Evolutionary conservation across 192 early-diverging fungal genomes (phyloP).

Genomic region (Coemansia sp.): DNA sequence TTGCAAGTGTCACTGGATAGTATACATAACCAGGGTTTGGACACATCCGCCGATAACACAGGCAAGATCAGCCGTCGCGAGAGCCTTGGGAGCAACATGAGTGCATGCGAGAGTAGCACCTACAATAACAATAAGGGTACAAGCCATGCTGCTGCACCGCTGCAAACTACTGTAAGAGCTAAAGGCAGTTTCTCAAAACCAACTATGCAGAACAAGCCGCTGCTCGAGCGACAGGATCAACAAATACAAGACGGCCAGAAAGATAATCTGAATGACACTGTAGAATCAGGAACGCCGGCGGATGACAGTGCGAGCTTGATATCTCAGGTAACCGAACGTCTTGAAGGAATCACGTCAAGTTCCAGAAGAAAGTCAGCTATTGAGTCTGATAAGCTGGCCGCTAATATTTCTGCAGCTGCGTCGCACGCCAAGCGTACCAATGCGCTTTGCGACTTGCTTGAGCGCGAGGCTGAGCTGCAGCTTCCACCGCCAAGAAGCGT

Average conservation of each 20-base stretch:
- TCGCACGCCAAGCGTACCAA: background rate
- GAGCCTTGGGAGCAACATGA: slow-evolving; percentile 37
- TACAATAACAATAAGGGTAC: slow-evolving; percentile 14
- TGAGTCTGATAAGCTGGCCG: background rate
- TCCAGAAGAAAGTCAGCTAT: slow-evolving; percentile 2
- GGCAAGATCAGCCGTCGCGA: slow-evolving; percentile 26
- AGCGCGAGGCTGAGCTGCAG: slow-evolving; percentile 16
- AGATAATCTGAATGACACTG: background rate
- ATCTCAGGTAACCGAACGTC: slow-evolving; percentile 47
- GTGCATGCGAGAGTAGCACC: slow-evolving; percentile 28
- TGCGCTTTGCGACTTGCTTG: slow-evolving; percentile 18
- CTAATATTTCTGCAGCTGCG: background rate
- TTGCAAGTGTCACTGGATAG: background rate
- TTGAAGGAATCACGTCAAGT: slow-evolving; percentile 30
- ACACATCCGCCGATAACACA: slow-evolving; percentile 2
- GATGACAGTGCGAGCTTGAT: slow-evolving; percentile 44
- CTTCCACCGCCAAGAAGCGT: slow-evolving; percentile 46
- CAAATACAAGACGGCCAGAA: background rate
- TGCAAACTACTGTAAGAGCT: background rate
- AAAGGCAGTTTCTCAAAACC: slow-evolving; percentile 3
- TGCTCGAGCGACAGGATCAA: background rate
- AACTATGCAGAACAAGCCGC: background rate
- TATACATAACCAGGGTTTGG: background rate
- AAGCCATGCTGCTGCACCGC: slow-evolving; percentile 30
- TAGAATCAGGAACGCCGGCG: background rate